Conservation (phyloP, 306 rosid species). For the Spatholobus suberectus region DNA sequence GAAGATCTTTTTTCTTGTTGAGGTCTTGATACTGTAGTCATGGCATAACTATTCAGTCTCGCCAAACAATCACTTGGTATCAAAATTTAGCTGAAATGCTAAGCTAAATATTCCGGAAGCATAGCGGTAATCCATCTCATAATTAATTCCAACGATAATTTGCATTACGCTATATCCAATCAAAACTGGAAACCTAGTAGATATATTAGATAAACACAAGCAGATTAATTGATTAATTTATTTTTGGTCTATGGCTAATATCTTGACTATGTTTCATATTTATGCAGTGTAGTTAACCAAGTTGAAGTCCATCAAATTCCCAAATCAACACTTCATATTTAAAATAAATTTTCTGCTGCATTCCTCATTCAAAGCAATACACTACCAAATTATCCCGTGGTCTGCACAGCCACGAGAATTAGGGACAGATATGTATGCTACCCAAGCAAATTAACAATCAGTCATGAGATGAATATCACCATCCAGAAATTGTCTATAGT, state of each 20-base stretch:
- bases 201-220: not conserved
- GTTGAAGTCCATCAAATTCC: not conserved
- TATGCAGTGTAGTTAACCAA: not conserved
- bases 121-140: not conserved
- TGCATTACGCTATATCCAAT: not conserved
- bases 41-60: not conserved
- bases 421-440: not conserved
- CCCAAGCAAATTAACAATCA: conserved; percentile 7
- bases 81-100: not conserved
- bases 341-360: not conserved
- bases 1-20: not conserved
- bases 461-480: not conserved
- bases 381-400: not conserved
- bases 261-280: not conserved
- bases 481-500: not conserved
- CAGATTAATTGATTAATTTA: not conserved
- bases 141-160: not conserved
- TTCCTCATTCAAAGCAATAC: not conserved
- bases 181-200: not conserved
- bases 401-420: not conserved
- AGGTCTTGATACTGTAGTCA: not conserved
- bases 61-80: not conserved
- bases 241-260: not conserved
- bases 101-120: not conserved
- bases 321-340: not conserved